Conservation (phyloP, 164 flowering plant species). For the Kalanchoe fedtschenkoi region DNA sequence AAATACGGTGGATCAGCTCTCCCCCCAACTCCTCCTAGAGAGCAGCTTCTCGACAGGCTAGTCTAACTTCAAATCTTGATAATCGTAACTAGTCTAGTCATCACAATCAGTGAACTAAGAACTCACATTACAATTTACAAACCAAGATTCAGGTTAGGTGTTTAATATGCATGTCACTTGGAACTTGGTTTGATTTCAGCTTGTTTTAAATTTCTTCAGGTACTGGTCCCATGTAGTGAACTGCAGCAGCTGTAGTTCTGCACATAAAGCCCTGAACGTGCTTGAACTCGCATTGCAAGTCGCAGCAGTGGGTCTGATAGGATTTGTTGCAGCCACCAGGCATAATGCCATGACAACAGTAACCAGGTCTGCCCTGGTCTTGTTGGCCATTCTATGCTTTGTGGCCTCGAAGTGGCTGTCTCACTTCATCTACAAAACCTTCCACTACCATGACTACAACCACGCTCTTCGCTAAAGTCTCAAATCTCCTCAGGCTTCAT, state of each 20-base stretch:
- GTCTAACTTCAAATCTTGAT: neutral
- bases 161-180: neutral
- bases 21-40: conserved; percentile 71
- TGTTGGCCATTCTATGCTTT: conserved; percentile 40
- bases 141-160: no score
- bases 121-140: neutral
- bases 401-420: conserved; percentile 63
- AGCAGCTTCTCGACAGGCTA: conserved; percentile 82
- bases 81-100: neutral
- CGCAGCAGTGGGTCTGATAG: conserved; percentile 43
- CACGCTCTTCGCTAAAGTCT: conserved; percentile 33
- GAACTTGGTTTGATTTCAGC: neutral
- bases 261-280: conserved; percentile 43
- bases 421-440: conserved; percentile 56
- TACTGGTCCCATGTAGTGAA: conserved; percentile 80
- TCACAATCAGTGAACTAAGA: neutral
- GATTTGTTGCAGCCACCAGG: conserved; percentile 47
- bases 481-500: neutral
- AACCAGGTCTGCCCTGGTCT: conserved; percentile 30
- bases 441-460: conserved; percentile 63
- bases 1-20: conserved; percentile 34
- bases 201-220: conserved; percentile 24
- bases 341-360: conserved; percentile 26
- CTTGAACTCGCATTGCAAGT: conserved; percentile 50
- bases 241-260: conserved; percentile 68